Base-by-base conservation (phyloP, 352 stramenopile genomes). In the Thraustochytrium sp. region DNA sequence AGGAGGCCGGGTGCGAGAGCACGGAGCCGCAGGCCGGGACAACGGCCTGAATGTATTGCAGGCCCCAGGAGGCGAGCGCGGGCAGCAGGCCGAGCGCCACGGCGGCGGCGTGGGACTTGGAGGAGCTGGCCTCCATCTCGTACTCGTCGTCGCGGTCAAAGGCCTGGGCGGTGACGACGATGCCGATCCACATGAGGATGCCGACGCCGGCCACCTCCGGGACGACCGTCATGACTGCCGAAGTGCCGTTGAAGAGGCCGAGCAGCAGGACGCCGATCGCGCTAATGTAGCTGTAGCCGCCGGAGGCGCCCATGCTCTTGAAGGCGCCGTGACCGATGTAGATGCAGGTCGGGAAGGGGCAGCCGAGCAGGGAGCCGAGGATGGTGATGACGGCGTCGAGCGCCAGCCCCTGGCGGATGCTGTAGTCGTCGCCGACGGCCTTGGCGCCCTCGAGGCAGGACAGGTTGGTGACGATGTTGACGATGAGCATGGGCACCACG, bases 321-420 rank as follows among this genome's bases (percentile, higher is more conserved):
- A 89, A 90, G 26, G 88, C 88, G 13, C 85, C 84, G 54, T 90
- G 87, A 2, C 87, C 87, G 37, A 90, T 88, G 85, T 89, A 90
- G 5, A 90, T 62, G 26, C 65, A 86, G 2, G 87, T 89, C 16
- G 87, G 87, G 54, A 90, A 90, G 0, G 87, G 87, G 73, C 88
- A 89, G 18, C 87, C 87, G 26, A 89, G 68, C 18, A 84, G 85
- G 0, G 87, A 86, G 11, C 87, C 87, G 48, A 90, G 53, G 36
- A 90, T 89, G 34, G 86, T 89, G 16, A 83, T 64, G 18, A 86
- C 46, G 5, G 87, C 88, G 68, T 90, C 87, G 85, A 82, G 11
- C 0, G 26, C 26, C 23, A 90, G 86, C 31, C 82, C 86, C 40
- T 84, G 44, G 2, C 83, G 87, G 1, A 85, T 82, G 56, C 88